Evolutionary conservation across 305 asterid species (phyloP), one percentile per base, ranked within the genome.

Genomic region (Solanum aculeatissimum): DNA sequence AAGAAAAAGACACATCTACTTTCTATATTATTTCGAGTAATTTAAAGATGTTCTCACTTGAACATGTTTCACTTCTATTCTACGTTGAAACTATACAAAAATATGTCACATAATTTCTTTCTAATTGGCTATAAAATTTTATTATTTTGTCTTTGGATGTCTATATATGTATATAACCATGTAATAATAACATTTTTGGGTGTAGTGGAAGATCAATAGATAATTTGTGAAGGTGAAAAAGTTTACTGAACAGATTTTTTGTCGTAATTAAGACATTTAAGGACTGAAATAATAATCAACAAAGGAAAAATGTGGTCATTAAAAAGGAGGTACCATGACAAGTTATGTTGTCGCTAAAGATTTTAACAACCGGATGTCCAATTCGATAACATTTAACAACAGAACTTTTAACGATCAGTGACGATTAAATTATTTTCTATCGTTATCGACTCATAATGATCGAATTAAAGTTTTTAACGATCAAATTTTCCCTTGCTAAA

Each of bases 371-470:
- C 23, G 11, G 0, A 54, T 8, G 4, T 2, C 2, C 23, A 54
- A 18, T 54, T 9, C 10, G 10, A 7, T 54, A 54, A 7, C 9
- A 5, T 42, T 6, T 7, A 42, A 42, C 9, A 9, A 7, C 45
- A 42, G 9, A 29, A 2, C 1, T 18, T 54, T 54, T 16, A 16
- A 16, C 4, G 58, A 16, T 3, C 58, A 9, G 21, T 16, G 58
- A 53, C 3, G 10, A 54, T 0, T 9, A 2, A 6, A 2, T 18
- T 7, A 2, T 54, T 2, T 54, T 0, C 4, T 1, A 0, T 54
- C 11, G 4, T 18, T 18, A 54, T 16, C 6, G n/a, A 54, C 1
- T 10, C 0, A 45, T 45, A 45, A 13, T 14, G 4, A 18, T 10
- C 1, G 0, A 9, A 54, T 18, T 54, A 2, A 2, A 10, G 8